phyloP scores from a whole-genome alignment of 139 green algal species.

The Astrephomene gubernaculifera region DNA sequence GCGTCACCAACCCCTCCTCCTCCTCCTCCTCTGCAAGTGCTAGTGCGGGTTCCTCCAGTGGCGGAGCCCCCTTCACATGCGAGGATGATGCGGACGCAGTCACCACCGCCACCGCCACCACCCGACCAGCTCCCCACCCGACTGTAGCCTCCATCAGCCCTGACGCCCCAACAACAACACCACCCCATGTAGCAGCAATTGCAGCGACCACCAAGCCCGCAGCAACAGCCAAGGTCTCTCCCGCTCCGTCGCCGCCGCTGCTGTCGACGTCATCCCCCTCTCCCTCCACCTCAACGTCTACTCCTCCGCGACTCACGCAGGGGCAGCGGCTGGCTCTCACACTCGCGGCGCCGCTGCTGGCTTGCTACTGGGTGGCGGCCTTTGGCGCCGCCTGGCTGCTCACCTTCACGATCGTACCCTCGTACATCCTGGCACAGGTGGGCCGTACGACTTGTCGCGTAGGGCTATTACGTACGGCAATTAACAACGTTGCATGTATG shows the following conservation, averaged over 20 bases:
- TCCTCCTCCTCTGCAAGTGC: not conserved
- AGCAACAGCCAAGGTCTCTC: not conserved
- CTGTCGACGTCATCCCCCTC: not conserved
- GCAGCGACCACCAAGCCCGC: not conserved
- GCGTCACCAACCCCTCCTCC: no score
- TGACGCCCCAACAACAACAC: not conserved
- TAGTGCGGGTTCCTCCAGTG: not conserved
- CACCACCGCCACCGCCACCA: not conserved
- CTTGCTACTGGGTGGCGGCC: constrained; percentile 32
- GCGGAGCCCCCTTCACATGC: not conserved
- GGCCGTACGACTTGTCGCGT: no score
- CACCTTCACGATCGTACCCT: constrained; percentile 54
- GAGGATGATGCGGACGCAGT: not conserved
- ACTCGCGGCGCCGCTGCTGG: constrained; percentile 42
- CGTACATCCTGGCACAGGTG: constrained; percentile 27
- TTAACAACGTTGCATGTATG: no score
- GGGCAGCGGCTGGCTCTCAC: not conserved
- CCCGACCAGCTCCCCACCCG: not conserved
- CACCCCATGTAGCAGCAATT: not conserved
- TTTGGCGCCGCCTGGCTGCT: constrained; percentile 30
- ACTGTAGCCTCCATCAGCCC: no score
- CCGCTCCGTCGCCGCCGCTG: no score
- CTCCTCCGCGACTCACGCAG: not conserved
- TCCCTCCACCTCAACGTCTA: not conserved
- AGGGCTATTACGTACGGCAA: no score